Evolutionary conservation across 257 asterid species (phyloP), one percentile per base, ranked within the genome.

Genomic region (Handroanthus guayacan): DNA sequence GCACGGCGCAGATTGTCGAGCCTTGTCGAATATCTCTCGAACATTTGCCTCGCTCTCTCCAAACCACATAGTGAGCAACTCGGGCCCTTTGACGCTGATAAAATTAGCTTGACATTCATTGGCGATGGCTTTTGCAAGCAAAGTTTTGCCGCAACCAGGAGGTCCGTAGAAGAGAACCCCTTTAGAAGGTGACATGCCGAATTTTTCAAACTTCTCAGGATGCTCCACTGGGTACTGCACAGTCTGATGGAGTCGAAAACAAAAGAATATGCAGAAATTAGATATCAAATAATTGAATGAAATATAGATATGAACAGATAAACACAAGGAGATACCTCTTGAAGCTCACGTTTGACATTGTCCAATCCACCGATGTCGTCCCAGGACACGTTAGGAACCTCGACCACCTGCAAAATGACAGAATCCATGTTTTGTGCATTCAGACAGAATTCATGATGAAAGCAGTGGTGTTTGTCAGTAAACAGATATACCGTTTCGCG

Each of bases 361-460:
- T 83, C 89, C 75, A 87, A 74, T 6, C 91, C 91, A 9, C 91
- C 91, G 43, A 87, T 85, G 60, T 85, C 91, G n/a, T 78, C 77
- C 91, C 91, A 87, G 2, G 86, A 79, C 14, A 85, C 85, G 38
- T 87, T 81, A 20, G 91, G 89, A 16, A 85, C 91, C 83, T 87
- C 89, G 38, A 85, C 91, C 43, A 84, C 91, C 89, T 87, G 71
- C 70, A 65, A 78, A 76, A 17, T 36, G 52, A 14, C 13, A 64
- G 17, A 66, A 66, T 37, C 1, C 4, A 31, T 3, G 52, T 47
- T n/a, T 65, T 67, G 44, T 8, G 60, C n/a, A 39, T 72, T 72
- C 48, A 45, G 54, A 52, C 6, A 36, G 71, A 65, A 60, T 48
- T 7, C 12, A 9, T 16, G 31, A 36, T n/a, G 12, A 48, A 36